These are phyloP conservation scores for Zygoascus tannicola DNA, from an alignment of 805 yeast genomes.

Conservation along the genomic window DNA sequence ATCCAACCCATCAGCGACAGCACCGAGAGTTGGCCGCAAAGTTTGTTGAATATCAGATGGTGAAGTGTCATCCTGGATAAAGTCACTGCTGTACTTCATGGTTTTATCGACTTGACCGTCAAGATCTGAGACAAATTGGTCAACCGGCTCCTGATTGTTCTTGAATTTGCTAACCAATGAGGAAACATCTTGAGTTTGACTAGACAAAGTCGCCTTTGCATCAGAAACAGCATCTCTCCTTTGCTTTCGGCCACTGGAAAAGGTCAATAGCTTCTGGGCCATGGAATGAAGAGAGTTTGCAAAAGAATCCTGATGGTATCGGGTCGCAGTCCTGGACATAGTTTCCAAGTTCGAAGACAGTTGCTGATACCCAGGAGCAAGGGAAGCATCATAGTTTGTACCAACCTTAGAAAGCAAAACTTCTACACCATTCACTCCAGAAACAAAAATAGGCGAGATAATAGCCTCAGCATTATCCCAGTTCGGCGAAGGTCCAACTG, in stretches of 20 bases:
- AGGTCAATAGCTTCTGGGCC: constrained; percentile 5
- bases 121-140: neutral
- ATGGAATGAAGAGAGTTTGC: constrained; percentile 5
- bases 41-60: neutral
- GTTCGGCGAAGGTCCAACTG: neutral
- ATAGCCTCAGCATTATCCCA: neutral
- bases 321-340: constrained; percentile 3
- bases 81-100: neutral
- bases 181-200: neutral
- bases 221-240: constrained; percentile 1
- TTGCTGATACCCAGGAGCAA: neutral
- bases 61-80: neutral
- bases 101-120: neutral
- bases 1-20: neutral
- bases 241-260: neutral
- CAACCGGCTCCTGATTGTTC: neutral
- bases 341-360: constrained; percentile 3
- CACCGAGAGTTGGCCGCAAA: neutral
- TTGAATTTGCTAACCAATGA: neutral
- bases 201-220: neutral
- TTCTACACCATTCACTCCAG: constrained; percentile 26
- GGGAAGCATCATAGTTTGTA: neutral
- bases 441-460: constrained; percentile 22
- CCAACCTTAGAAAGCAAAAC: constrained; percentile 16
- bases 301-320: constrained; percentile 5